Evolutionary conservation across 2,329 filamentous ascomycete species (phyloP), one percentile per base, ranked within the genome.

Genomic region (Trichoderma sp.): DNA sequence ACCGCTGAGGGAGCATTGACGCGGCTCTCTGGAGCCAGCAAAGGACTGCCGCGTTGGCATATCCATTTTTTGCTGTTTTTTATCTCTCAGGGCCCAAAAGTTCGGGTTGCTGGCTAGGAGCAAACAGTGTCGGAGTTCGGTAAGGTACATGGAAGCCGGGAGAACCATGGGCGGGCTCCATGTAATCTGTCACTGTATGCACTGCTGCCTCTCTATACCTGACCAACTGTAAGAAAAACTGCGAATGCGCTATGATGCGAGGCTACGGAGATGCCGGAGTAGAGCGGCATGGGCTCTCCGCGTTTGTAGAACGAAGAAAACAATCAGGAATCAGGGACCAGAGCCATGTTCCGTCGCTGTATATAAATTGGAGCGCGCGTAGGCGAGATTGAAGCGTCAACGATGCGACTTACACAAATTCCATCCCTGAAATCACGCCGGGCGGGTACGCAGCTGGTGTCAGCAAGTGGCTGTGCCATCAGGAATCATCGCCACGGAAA

Each of bases 401-500:
- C 37, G 53, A 55, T 21, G 40, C 40, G 19, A 43, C 40, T 66
- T 58, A 35, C 27, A 57, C 55, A 40, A 43, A 29, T 7, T 24
- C 55, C 27, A 67, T 67, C 64, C 64, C 64, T 67, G 64, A 67
- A 67, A 58, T 40, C 27, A 59, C n/a, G 47, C 29, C 40, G 37
- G 53, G 55, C 55, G 40, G 37, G 55, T 66, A 59, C 63, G 53
- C 47, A 49, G 43, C 35, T 27, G 31, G 43, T 58, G 64, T 59
- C 64, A 67, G 64, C 64, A 31, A 31, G 68, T 68, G 67, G 67
- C 72, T 74, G 72, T 76, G 75, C 72, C 27, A 56, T 64, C 61
- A 43, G 61, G 61, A 64, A 64, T 64, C 61, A 70, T 72, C 43
- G 69, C 72, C 62, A 72, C 78, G 78, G 78, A 73, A 78, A 79